These are phyloP conservation scores for Panicum hallii DNA, from an alignment of 202 grass and related monocot species.

Conservation along the genomic window DNA sequence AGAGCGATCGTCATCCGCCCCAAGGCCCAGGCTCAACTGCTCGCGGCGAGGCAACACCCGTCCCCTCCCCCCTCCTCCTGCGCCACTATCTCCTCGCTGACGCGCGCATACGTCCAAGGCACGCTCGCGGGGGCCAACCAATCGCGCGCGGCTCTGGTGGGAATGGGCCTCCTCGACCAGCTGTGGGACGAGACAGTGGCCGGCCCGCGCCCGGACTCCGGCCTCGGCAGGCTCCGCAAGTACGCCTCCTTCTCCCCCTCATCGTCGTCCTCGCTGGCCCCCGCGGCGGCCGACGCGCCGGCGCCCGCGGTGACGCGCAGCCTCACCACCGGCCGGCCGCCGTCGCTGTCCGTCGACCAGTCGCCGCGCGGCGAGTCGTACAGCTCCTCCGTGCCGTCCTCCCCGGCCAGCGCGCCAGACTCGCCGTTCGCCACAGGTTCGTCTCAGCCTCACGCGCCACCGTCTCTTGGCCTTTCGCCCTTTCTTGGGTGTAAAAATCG, in stretches of 20 bases:
- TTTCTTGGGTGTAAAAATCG: background rate
- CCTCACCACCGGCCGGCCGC: slow-evolving; percentile 59
- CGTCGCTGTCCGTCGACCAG: slow-evolving; percentile 35
- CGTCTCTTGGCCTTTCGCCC: slow-evolving; percentile 2
- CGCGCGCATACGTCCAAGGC: slow-evolving; percentile 3
- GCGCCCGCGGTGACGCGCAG: slow-evolving; percentile 53
- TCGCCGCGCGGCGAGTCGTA: slow-evolving; percentile 34
- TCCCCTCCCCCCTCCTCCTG: background rate
- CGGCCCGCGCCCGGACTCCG: slow-evolving; percentile 76
- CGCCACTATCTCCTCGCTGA: no score
- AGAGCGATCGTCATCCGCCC: background rate
- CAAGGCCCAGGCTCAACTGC: background rate
- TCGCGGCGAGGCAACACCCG: background rate
- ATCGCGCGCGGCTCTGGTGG: background rate
- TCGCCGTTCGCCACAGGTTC: slow-evolving; percentile 58
- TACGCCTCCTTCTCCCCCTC: slow-evolving; percentile 66
- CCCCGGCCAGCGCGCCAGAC: slow-evolving; percentile 55
- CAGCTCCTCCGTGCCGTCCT: slow-evolving; percentile 55
- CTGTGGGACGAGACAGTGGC: slow-evolving; percentile 98
- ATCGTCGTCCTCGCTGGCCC: slow-evolving; percentile 24
- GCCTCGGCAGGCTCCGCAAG: slow-evolving; percentile 83
- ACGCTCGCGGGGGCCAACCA: background rate
- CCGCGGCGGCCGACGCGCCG: background rate
- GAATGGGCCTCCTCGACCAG: slow-evolving; percentile 79
- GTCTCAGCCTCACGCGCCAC: background rate